Base-by-base conservation (phyloP, 1,139 yeast species). In the Candida sp. region DNA sequence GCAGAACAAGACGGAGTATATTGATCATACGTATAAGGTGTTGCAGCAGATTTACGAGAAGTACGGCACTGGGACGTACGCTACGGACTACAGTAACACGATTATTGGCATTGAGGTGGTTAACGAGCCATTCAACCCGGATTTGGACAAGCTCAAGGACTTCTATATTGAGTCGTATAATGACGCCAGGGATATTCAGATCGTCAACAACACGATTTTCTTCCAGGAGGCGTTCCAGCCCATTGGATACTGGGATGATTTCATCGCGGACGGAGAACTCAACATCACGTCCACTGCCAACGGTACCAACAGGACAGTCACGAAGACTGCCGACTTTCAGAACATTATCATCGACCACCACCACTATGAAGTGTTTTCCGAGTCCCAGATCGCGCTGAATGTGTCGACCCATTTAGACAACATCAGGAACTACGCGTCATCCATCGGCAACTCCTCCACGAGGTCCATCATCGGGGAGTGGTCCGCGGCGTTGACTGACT, bases 401-500 rank as follows among this genome's bases (percentile, higher is more conserved):
- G 66, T 77, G 30, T 71, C 75, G 11, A 63, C 65, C 31, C 82
- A 74, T 54, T 62, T 79, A 32, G 40, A 59, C 17, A 72, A 71
- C 51, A 73, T 80, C 42, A 61, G 59, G 43, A 65, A 69, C 50
- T 78, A 68, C 54, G 77, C 78, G 4, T 56, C 63, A 2, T 63
- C 75, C 1, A 70, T 81, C 37, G 57, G 62, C 3, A 53, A 63
- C 7, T 81, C 77, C 47, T 75, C 70, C 51, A 86, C 83, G 54
- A 78, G 80, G 48, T 78, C 81, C 51, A 81, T 93, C 32, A 79
- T 84, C 51, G 98, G 98, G 54, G 99, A 94, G 75, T 94, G 94
- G 88, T 81, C 96, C 31, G 98, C 96, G 22, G 98, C 98, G 1
- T 77, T 93, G 59, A 91, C 97, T 9, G 98, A 94, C 71, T 94